Evolutionary conservation across 371 early-diverging fungal genomes (phyloP).

Genomic region (Mucor sp.): DNA sequence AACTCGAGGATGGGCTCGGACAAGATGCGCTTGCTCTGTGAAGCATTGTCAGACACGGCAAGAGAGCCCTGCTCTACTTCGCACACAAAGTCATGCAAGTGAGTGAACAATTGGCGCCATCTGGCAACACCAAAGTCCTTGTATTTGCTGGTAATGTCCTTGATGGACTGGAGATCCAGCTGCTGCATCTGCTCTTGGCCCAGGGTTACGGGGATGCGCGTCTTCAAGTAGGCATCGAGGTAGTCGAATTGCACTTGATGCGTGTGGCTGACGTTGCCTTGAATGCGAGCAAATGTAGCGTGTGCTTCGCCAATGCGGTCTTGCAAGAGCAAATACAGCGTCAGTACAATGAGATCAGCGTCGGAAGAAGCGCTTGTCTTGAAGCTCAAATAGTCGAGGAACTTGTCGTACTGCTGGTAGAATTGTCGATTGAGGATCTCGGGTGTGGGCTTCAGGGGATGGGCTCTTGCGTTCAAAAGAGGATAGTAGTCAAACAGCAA

Average conservation of each 20-base stretch:
- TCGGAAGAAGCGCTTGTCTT: constrained; percentile 23
- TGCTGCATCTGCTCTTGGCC: constrained; percentile 10
- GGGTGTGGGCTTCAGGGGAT: constrained; percentile 13
- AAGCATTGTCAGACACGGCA: neutral
- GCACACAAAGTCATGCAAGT: constrained; percentile 44
- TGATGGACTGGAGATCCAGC: constrained; percentile 38
- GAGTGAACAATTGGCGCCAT: constrained; percentile 53
- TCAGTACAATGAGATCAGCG: constrained; percentile 42
- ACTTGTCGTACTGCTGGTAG: constrained; percentile 41
- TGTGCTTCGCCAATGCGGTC: constrained; percentile 59
- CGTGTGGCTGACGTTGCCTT: neutral
- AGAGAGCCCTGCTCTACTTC: constrained; percentile 36
- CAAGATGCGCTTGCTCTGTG: constrained; percentile 5
- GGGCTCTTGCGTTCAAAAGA: constrained; percentile 49
- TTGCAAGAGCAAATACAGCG: constrained; percentile 54
- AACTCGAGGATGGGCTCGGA: constrained; percentile 37
- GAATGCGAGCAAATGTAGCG: constrained; percentile 19
- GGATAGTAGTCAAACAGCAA: constrained; percentile 54
- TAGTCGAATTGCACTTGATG: constrained; percentile 56
- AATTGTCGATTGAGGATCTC: constrained; percentile 50
- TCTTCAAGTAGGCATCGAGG: constrained; percentile 52
- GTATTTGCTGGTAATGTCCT: constrained; percentile 41
- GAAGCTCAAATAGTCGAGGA: constrained; percentile 44
- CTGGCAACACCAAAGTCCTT: constrained; percentile 37
- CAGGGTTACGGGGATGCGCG: constrained; percentile 34